Base-by-base conservation (phyloP, 2,329 filamentous ascomycete genomes). In the Lachnellula cervina region DNA sequence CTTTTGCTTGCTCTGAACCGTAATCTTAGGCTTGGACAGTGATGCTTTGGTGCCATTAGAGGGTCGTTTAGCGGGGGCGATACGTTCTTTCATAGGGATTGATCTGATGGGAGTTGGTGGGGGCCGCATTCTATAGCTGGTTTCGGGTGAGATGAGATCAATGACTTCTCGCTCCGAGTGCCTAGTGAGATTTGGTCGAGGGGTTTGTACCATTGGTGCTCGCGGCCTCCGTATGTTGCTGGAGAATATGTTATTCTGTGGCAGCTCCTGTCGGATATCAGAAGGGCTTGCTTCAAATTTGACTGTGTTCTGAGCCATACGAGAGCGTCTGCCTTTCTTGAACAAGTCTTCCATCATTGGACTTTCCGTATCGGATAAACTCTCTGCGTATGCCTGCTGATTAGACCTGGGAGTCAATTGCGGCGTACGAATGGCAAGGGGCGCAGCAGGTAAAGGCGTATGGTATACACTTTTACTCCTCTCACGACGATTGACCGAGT, bases 41-140 rank as follows among this genome's bases (percentile, higher is more conserved):
- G 21, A 32, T 2, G 23, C 23, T 25, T 44, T 44, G 4, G 6
- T 28, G 44, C 7, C 5, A 16, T 8, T 11, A 19, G 42, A 44
- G 13, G 42, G 19, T 13, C 17, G n/a, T 16, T 68, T 90, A n/a
- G 73, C 85, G 34, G 86, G 86, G 0, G 64, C 88, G 14, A 72
- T 82, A 1, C 59, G 55, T 4, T 63, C 54, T 6, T 79, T 88
- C 47, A 74, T 87, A 17, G 75, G 80, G 9, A 51, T 23, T 17
- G 52, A 56, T 14, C 44, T 57, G 16, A 47, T 35, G 16, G 49
- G 17, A 37, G 51, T 46, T 58, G 74, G 16, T 7, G 45, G 45
- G 17, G 37, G 34, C 5, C 34, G 25, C 16, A 34, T 11, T 13
- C 8, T 21, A 7, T 23, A 13, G 25, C 25, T 17, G 7, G 44